A percentile compares a stretch with the other conserved stretches of the same genome.
Evolutionary conservation across 768 basidiomycete species (phyloP).

Genomic region (Hygrocybe punicea): DNA sequence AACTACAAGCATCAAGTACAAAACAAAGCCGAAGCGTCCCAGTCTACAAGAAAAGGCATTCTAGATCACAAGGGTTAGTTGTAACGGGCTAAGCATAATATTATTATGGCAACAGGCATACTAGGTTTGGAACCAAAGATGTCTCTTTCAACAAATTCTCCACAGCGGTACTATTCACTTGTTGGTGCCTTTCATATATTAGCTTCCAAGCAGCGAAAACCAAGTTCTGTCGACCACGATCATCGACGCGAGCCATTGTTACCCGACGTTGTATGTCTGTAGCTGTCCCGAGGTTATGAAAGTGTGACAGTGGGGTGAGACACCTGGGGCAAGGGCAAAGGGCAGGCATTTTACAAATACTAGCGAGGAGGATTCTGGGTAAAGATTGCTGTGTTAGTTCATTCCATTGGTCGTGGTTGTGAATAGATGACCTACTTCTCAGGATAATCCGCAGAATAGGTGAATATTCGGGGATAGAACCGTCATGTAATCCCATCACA

Average conservation of each 20-base stretch:
- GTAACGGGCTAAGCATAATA: not conserved
- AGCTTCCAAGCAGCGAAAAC: conserved; percentile 16
- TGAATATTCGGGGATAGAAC: conserved; percentile 32
- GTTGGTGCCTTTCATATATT: not conserved
- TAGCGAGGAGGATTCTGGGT: conserved; percentile 20
- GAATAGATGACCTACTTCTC: conserved; percentile 28
- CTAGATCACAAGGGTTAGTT: not conserved
- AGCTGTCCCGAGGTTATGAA: conserved; percentile 28
- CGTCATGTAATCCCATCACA: conserved; percentile 25
- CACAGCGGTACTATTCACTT: conserved; percentile 8
- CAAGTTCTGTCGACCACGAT: not conserved
- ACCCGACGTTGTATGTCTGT: conserved; percentile 12
- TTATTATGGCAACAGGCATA: not conserved
- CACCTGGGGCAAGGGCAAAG: conserved; percentile 31
- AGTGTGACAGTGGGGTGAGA: conserved; percentile 15
- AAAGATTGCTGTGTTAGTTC: conserved; percentile 3
- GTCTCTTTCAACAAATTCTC: conserved; percentile 10
- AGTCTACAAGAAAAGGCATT: conserved; percentile 10
- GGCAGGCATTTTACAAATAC: conserved; percentile 11
- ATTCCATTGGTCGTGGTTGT: not conserved
- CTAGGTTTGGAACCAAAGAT: conserved; percentile 20
- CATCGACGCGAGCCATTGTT: not conserved
- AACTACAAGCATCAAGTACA: conserved; percentile 24
- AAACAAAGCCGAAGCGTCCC: conserved; percentile 16
- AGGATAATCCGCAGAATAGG: conserved; percentile 36